Conservation (phyloP, 106 monocot genomes). For the Xerophyta viscosa region DNA sequence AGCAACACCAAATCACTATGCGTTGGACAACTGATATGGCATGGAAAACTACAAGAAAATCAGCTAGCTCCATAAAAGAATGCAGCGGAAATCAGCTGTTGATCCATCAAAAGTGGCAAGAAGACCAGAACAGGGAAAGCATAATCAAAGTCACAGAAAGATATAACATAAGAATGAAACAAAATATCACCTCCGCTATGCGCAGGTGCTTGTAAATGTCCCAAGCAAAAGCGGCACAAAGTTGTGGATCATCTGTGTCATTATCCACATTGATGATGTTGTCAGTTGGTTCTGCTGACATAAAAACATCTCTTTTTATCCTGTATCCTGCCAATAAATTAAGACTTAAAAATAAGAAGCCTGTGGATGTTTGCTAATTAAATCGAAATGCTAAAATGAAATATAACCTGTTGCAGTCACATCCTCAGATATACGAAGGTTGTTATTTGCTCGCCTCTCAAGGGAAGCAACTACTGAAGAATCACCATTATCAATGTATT, state of each 20-base stretch:
- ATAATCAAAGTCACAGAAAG: not conserved
- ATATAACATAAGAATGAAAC: not conserved
- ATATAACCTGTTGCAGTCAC: too few relatives aligned
- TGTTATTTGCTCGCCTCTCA: constrained; percentile 50
- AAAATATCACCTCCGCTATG: constrained; percentile 40
- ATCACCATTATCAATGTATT: constrained; percentile 80
- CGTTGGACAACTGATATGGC: too few relatives aligned
- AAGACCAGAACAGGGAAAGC: not conserved
- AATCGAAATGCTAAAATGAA: too few relatives aligned
- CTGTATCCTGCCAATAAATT: constrained; percentile 20
- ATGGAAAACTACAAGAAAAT: too few relatives aligned
- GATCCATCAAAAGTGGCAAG: not conserved
- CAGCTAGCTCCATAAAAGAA: too few relatives aligned
- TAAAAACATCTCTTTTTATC: constrained; percentile 29
- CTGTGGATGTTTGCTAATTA: too few relatives aligned
- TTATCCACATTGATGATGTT: constrained; percentile 45
- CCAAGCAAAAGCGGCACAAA: constrained; percentile 66
- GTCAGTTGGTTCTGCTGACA: constrained; percentile 24
- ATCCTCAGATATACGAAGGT: constrained; percentile 45
- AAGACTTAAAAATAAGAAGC: not conserved
- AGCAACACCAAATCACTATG: too few relatives aligned
- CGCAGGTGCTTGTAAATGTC: constrained; percentile 73
- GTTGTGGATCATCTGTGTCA: constrained; percentile 50
- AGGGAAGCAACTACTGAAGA: constrained; percentile 57
- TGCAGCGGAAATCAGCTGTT: too few relatives aligned